These are phyloP conservation scores for Ceratobasidium sp. DNA, from an alignment of 1,284 basidiomycete genomes.

Conservation along the genomic window DNA sequence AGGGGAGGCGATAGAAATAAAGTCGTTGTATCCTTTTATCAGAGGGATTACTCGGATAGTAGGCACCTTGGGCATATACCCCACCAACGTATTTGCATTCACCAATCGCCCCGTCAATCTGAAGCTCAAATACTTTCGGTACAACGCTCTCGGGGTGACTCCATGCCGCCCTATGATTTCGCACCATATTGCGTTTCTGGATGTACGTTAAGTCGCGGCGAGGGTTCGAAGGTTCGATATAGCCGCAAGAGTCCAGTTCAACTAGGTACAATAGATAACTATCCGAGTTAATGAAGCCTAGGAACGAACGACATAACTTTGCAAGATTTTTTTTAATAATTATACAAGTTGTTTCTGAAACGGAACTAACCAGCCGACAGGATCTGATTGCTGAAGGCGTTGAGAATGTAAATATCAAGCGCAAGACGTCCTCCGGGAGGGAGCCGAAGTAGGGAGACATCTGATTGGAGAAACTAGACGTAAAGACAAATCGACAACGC, in stretches of 20 bases:
- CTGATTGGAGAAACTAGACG: no score
- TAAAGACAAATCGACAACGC: no score
- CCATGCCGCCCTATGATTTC: conserved; percentile 1
- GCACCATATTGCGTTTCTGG: neutral
- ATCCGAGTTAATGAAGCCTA: neutral
- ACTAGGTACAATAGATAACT: neutral
- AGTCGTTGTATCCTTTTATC: neutral
- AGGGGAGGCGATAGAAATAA: conserved; percentile 7
- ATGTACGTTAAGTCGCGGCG: neutral
- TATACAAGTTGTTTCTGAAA: neutral
- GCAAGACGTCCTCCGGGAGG: no score
- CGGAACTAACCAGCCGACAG: conserved; percentile 8
- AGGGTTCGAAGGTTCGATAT: neutral
- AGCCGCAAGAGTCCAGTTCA: conserved; percentile 3
- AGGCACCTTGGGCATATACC: no score
- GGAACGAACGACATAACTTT: neutral
- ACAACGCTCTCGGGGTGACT: neutral
- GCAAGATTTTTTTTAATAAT: neutral
- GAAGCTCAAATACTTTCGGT: neutral
- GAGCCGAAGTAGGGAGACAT: no score
- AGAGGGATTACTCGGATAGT: no score
- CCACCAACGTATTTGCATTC: neutral
- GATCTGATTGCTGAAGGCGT: neutral
- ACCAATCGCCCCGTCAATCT: neutral
- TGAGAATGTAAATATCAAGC: neutral